Evolutionary conservation across 2,329 filamentous ascomycete species (phyloP).

Genomic region (Ophiostoma perfectum): DNA sequence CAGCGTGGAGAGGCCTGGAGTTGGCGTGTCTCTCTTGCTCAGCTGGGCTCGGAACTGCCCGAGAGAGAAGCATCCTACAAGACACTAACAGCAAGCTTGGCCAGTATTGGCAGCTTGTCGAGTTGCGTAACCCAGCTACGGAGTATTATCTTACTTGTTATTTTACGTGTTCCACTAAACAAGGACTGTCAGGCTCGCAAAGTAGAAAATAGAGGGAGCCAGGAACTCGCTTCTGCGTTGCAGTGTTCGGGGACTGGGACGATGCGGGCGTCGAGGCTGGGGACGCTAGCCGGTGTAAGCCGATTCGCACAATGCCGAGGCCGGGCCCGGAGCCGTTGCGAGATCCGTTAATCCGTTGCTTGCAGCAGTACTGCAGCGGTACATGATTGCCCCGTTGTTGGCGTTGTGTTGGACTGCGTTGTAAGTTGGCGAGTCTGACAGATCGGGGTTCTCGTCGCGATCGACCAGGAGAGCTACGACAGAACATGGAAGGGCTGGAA

Average conservation of each 20-base stretch:
- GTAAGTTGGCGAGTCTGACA: not conserved
- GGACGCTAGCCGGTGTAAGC: not conserved
- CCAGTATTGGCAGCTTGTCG: no score
- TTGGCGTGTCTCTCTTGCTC: not conserved
- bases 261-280: not conserved
- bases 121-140: no score
- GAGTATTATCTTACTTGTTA: not conserved
- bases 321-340: not conserved
- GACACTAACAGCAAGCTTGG: no score
- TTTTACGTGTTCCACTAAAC: not conserved
- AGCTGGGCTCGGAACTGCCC: not conserved
- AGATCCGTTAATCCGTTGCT: not conserved
- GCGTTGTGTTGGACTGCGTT: not conserved
- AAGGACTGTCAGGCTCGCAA: not conserved
- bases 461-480: no score
- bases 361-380: not conserved
- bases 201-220: not conserved
- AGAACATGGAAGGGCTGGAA: no score
- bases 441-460: no score
- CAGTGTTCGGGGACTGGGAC: not conserved
- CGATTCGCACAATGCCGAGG: not conserved
- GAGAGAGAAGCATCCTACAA: no score
- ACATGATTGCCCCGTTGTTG: not conserved
- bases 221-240: not conserved
- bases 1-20: not conserved